Percentiles rank a stretch among this genome's conserved stretches.
Evolutionary conservation across 2,329 filamentous ascomycete species (phyloP).

Genomic region (Orbilia javanica): DNA sequence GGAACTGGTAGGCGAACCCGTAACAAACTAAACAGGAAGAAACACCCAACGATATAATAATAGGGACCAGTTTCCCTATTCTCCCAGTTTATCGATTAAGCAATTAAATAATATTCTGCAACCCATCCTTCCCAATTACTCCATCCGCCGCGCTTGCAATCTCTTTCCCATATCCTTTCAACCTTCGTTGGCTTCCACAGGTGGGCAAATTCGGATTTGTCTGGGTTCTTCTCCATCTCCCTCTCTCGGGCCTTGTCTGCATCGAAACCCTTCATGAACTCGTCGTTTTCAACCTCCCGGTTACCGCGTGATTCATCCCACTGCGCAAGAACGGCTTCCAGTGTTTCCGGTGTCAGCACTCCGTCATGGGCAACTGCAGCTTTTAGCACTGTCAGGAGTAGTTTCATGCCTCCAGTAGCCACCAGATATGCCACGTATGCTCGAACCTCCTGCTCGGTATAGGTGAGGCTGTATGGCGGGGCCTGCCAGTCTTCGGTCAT

Average conservation of each 20-base stretch:
- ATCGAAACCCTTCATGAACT: conserved; percentile 47
- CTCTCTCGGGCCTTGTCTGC: conserved; percentile 44
- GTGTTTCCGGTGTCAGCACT: conserved; percentile 28
- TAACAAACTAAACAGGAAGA: conserved; percentile 3
- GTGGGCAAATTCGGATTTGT: conserved; percentile 39
- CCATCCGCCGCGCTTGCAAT: conserved; percentile 56
- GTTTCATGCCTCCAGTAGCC: conserved; percentile 51
- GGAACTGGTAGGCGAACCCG: neutral
- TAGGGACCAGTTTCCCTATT: conserved; percentile 2
- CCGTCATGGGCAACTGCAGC: conserved; percentile 29
- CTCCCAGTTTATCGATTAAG: conserved; percentile 29
- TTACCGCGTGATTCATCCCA: conserved; percentile 37
- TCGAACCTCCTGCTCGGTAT: conserved; percentile 53
- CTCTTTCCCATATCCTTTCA: conserved; percentile 56
- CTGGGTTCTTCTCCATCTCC: conserved; percentile 33
- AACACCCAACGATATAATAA: conserved; percentile 6
- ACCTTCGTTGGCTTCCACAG: conserved; percentile 49
- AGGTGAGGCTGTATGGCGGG: conserved; percentile 48
- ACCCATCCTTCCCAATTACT: conserved; percentile 59
- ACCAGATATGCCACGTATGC: conserved; percentile 49
- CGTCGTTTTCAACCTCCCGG: conserved; percentile 12
- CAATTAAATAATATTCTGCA: conserved; percentile 55
- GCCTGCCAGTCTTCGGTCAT: conserved; percentile 54
- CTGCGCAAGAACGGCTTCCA: conserved; percentile 24
- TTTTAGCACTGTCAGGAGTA: conserved; percentile 26